Evolutionary conservation across 352 stramenopile species (phyloP).

Genomic region (Plasmopara viticola): DNA sequence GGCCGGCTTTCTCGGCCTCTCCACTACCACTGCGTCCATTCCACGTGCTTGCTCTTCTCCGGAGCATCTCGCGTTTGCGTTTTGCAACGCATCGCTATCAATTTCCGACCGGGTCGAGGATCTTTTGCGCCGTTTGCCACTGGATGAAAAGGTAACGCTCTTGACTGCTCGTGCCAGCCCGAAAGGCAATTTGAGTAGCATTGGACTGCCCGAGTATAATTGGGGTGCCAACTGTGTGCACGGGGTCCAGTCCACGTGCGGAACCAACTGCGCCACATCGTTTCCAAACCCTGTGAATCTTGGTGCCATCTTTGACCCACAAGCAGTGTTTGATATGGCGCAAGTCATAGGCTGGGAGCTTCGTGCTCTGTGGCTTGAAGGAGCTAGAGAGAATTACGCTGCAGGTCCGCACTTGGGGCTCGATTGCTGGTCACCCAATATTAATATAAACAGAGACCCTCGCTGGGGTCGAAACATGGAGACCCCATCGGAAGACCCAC

Average conservation of each 20-base stretch:
- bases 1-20: background rate
- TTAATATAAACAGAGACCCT: slow-evolving; percentile 94
- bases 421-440: slow-evolving; percentile 92
- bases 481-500: slow-evolving; percentile 90
- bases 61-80: slow-evolving; percentile 36
- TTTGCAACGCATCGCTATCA: slow-evolving; percentile 72
- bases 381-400: slow-evolving; percentile 61
- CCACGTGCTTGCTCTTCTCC: slow-evolving; percentile 44
- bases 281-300: slow-evolving; percentile 90
- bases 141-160: slow-evolving; percentile 66
- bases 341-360: slow-evolving; percentile 82
- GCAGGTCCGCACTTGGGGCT: slow-evolving; percentile 68
- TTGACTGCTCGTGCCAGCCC: slow-evolving; percentile 66
- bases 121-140: slow-evolving; percentile 59
- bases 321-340: slow-evolving; percentile 76
- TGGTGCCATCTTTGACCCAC: slow-evolving; percentile 82
- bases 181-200: slow-evolving; percentile 60
- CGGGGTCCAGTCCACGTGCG: slow-evolving; percentile 83
- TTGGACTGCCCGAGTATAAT: slow-evolving; percentile 88
- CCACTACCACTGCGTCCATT: slow-evolving; percentile 20
- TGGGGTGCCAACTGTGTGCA: slow-evolving; percentile 93
- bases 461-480: slow-evolving; percentile 92
- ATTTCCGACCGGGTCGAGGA: slow-evolving; percentile 63
- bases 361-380: slow-evolving; percentile 72
- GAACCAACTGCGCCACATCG: slow-evolving; percentile 71